phyloP scores from a whole-genome alignment of 2,329 filamentous ascomycete species.

The Fonsecaea erecta region DNA sequence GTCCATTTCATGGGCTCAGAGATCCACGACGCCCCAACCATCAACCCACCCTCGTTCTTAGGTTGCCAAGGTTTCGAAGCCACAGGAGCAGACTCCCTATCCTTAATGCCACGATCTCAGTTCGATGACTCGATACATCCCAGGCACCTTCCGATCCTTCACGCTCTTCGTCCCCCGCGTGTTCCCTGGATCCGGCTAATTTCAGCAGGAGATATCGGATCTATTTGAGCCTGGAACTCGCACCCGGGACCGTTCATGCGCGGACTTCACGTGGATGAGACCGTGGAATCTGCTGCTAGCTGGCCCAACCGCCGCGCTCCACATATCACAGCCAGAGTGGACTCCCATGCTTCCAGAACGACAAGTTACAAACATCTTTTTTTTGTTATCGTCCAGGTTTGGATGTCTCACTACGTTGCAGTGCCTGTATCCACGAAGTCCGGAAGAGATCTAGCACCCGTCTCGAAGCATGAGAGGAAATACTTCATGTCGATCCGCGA shows the following conservation, averaged over 20 bases:
- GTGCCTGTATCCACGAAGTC: no score
- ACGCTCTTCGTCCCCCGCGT: not conserved
- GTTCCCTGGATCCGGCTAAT: not conserved
- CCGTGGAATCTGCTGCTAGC: not conserved
- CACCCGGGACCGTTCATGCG: not conserved
- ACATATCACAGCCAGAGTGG: not conserved
- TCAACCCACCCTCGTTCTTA: not conserved
- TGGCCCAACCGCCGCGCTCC: not conserved
- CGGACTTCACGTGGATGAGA: not conserved
- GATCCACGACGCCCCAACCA: not conserved
- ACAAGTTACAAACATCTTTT: not conserved
- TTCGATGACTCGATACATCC: not conserved
- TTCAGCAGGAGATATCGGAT: not conserved
- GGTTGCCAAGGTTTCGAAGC: not conserved
- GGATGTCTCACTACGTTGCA: no score
- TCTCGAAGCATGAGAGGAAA: not conserved
- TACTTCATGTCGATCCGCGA: constrained; percentile 4
- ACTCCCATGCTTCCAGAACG: not conserved
- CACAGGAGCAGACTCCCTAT: not conserved
- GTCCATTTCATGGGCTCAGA: not conserved
- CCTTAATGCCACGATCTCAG: not conserved
- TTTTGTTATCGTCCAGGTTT: not conserved
- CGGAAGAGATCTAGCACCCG: no score
- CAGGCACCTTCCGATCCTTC: not conserved
- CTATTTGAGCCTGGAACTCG: not conserved